Conservation (phyloP, 345 rosid species). For the Eucalyptus melliodora region DNA sequence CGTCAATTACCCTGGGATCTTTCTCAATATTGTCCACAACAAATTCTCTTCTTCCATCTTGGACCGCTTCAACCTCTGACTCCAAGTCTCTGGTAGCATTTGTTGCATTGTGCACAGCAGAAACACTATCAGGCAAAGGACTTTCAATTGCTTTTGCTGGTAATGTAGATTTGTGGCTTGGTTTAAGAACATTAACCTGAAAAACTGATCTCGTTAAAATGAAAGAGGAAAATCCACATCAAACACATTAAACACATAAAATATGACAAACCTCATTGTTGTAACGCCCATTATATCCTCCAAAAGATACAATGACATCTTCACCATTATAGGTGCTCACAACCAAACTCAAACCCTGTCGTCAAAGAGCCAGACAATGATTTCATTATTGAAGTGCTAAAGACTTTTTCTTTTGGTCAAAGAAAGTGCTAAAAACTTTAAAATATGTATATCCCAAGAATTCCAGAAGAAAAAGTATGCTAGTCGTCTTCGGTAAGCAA, state of each 20-base stretch:
- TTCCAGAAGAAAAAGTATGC: not conserved
- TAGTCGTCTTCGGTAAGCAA: not conserved
- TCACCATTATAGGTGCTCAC: slow-evolving; percentile 73
- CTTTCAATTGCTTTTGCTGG: slow-evolving; percentile 49
- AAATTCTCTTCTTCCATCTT: slow-evolving; percentile 87
- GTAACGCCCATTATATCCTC: slow-evolving; percentile 96
- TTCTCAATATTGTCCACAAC: slow-evolving; percentile 56
- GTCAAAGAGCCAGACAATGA: not conserved
- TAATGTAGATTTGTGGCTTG: slow-evolving; percentile 85
- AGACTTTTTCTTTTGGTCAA: not conserved
- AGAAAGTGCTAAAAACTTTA: not conserved
- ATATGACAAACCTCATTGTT: slow-evolving; percentile 64
- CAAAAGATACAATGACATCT: slow-evolving; percentile 85
- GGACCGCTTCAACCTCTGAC: slow-evolving; percentile 66
- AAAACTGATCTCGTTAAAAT: not conserved
- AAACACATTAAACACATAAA: not conserved
- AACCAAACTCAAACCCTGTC: slow-evolving; percentile 86
- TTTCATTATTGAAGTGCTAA: not conserved
- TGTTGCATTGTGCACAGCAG: slow-evolving; percentile 62
- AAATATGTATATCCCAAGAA: not conserved
- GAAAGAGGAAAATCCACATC: not conserved
- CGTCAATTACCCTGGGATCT: slow-evolving; percentile 36
- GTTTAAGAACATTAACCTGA: slow-evolving; percentile 87
- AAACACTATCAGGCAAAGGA: slow-evolving; percentile 64
- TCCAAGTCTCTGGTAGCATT: slow-evolving; percentile 73